Percentiles rank a stretch among this genome's conserved stretches.
These are phyloP conservation scores for Eucalyptus camaldulensis DNA, from an alignment of 345 rosid genomes.

Conservation along the genomic window DNA sequence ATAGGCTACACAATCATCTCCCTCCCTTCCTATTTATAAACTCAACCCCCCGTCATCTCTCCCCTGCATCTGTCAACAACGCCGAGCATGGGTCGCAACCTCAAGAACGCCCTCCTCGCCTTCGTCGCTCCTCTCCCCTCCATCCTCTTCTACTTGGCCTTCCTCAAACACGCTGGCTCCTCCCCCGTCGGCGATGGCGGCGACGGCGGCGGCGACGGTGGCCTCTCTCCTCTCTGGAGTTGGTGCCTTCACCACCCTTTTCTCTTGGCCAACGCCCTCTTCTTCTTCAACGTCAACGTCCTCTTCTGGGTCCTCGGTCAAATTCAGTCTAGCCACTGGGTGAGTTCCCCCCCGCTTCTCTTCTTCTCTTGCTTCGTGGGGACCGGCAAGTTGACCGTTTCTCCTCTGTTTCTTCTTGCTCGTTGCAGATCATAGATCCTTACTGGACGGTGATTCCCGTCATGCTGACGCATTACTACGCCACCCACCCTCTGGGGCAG, in stretches of 20 bases:
- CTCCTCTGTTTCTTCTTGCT: not conserved
- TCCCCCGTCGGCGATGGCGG: not conserved
- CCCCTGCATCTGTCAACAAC: not conserved
- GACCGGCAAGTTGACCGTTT: not conserved
- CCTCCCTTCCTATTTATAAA: not conserved
- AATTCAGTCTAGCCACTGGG: slow-evolving; percentile 84
- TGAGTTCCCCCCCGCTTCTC: not conserved
- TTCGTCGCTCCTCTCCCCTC: slow-evolving; percentile 73
- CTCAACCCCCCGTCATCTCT: not conserved
- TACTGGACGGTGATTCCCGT: slow-evolving; percentile 95
- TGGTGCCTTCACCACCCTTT: slow-evolving; percentile 86
- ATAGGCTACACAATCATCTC: not conserved
- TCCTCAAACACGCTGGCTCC: slow-evolving; percentile 27
- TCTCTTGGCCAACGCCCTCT: slow-evolving; percentile 60
- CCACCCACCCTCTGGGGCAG: slow-evolving; percentile 51
- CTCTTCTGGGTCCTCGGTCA: slow-evolving; percentile 83
- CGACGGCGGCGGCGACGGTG: not conserved
- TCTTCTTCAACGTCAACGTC: slow-evolving; percentile 88
- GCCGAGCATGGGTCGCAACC: slow-evolving; percentile 1
- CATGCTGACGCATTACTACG: slow-evolving; percentile 66
- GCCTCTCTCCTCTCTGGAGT: slow-evolving; percentile 24
- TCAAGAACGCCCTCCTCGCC: slow-evolving; percentile 53
- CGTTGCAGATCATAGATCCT: slow-evolving; percentile 75
- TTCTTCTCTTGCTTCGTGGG: not conserved
- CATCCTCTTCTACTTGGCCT: slow-evolving; percentile 43